A percentile compares a stretch with the other conserved stretches of the same genome.
These are phyloP conservation scores for Uronychia setigera DNA, from an alignment of 73 alveolate species.

Conservation along the genomic window DNA sequence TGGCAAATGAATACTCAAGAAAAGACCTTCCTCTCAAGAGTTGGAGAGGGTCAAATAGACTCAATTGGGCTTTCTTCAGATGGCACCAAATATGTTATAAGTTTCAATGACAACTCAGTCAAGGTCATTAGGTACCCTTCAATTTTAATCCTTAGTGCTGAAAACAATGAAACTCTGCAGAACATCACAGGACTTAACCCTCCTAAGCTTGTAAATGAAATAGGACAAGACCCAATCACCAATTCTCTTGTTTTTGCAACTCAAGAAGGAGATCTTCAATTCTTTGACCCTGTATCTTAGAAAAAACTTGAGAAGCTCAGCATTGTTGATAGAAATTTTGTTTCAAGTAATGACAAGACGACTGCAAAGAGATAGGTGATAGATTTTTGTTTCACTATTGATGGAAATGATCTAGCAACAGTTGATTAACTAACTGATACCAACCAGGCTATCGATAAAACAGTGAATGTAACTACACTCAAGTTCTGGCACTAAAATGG, in stretches of 20 bases:
- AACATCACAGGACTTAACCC: constrained; percentile 10
- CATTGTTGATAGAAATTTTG: not conserved
- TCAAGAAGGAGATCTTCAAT: not conserved
- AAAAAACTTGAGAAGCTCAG: not conserved
- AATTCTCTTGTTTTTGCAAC: not conserved
- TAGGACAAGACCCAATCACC: not conserved
- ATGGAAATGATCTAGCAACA: not conserved
- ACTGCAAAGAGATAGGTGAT: not conserved
- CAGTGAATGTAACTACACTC: not conserved
- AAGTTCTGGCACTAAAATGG: not conserved
- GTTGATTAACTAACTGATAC: not conserved
- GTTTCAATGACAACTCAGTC: constrained; percentile 16
- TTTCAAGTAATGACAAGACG: not conserved
- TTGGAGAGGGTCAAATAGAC: constrained; percentile 24
- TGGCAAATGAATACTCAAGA: constrained; percentile 63
- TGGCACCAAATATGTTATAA: constrained; percentile 8
- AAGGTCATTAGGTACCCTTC: constrained; percentile 5
- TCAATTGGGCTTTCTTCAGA: constrained; percentile 12
- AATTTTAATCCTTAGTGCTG: not conserved
- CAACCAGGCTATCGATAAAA: not conserved
- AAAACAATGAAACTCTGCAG: constrained; percentile 14
- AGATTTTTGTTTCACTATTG: not conserved
- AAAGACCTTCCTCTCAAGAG: constrained; percentile 56
- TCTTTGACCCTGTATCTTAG: not conserved
- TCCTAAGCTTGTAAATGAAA: not conserved